Base-by-base conservation (phyloP, 2,329 filamentous ascomycete genomes). In the Eurotiales sp. region DNA sequence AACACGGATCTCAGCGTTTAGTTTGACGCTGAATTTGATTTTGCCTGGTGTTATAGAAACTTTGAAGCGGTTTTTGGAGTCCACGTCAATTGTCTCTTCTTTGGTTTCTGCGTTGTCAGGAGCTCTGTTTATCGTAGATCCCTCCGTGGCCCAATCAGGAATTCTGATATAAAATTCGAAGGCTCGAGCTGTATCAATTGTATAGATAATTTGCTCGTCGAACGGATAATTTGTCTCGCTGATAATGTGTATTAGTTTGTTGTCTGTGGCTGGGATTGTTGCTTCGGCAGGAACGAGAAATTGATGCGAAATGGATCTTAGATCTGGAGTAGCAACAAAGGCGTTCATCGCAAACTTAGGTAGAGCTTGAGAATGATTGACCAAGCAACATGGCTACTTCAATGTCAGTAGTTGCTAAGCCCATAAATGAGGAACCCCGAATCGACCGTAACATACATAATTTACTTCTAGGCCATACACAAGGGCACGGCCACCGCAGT, bases 291-390 rank as follows among this genome's bases (percentile, higher is more conserved):
- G 37, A 30, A 53, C 46, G 11, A 53, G 39, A 15, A 53, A 53
- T 23, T 53, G 51, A 15, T 53, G 51, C 5, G 25, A 34, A 23
- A 53, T 53, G 2, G 40, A 53, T 36, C 8, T 53, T 19, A 49
- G 25, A 32, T 53, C 51, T 7, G 51, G 22, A 39, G 45, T 53
- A 12, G 51, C 46, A 39, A 49, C 51, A 41, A 53, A 53, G 17
- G 51, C 45, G 27, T 53, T 53, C 51, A 53, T 53, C 21, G 51
- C 51, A 21, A 53, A 53, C 32, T 53, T 53, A 7, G 51, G 51
- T 25, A 53, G 45, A 12, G 45, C 51, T 39, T 53, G 51, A 8
- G 51, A 47, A 41, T 53, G 51, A 30, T 53, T 53, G 22, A 53
- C 51, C 51, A 53, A 41, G 12, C 51, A 53, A 15, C 51, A 53